Percentiles rank a stretch among this genome's conserved stretches.
phyloP scores from a whole-genome alignment of 192 early-diverging fungal genomes.

The Chytriomyces hyalinus region DNA sequence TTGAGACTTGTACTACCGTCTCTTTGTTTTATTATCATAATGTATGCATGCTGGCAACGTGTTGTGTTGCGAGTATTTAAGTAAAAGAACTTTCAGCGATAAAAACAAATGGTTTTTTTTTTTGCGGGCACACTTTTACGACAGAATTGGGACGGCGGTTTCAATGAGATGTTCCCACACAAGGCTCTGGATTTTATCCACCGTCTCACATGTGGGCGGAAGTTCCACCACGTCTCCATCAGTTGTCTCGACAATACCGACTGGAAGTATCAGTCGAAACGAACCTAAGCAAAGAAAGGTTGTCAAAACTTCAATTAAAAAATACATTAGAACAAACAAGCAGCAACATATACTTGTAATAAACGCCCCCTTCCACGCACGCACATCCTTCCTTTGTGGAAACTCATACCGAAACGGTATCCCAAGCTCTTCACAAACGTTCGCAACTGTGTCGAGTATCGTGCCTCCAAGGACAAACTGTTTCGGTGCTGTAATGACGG shows the following conservation, averaged over 20 bases:
- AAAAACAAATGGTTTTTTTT: too few relatives aligned
- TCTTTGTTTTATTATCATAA: too few relatives aligned
- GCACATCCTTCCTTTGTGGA: conserved; percentile 55
- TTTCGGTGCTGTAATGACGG: conserved; percentile 59
- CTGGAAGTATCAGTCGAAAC: not conserved
- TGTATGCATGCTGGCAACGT: too few relatives aligned
- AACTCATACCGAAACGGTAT: conserved; percentile 62
- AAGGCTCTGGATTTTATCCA: not conserved
- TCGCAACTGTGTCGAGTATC: conserved; percentile 63
- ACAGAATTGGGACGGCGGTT: not conserved
- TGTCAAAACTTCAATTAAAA: not conserved
- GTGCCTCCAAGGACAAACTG: conserved; percentile 68
- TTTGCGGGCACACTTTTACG: too few relatives aligned
- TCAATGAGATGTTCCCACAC: not conserved
- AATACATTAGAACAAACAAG: not conserved
- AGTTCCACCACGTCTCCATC: not conserved
- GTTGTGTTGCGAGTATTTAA: too few relatives aligned
- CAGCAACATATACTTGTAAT: conserved; percentile 55
- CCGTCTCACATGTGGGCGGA: not conserved
- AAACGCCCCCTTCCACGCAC: conserved; percentile 71
- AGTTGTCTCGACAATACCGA: not conserved
- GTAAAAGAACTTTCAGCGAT: too few relatives aligned
- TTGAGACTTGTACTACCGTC: too few relatives aligned
- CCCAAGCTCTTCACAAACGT: conserved; percentile 56
- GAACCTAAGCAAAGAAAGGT: not conserved